Percentiles rank a stretch among this genome's conserved stretches.
Evolutionary conservation across 306 rosid species (phyloP).

Genomic region (Malus orientalis): DNA sequence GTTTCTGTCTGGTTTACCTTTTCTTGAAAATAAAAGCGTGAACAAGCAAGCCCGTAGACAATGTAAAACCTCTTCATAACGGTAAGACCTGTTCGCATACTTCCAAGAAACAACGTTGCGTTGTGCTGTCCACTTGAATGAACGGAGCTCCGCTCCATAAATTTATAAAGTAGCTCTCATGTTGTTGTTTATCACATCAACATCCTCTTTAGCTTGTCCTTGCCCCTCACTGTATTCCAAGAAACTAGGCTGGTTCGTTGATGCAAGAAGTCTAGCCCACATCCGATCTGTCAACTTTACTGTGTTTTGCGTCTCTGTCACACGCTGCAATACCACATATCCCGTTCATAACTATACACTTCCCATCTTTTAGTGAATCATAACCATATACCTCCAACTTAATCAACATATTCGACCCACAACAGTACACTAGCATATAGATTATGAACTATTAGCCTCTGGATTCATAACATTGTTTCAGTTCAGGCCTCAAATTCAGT

Average conservation of each 20-base stretch:
- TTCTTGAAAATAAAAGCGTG: background rate
- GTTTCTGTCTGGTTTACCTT: background rate
- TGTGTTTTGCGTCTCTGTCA: conserved; percentile 63
- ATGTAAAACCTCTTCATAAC: background rate
- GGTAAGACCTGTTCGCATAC: background rate
- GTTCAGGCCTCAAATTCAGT: background rate
- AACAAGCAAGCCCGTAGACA: background rate
- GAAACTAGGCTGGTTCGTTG: conserved; percentile 91
- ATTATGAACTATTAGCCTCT: background rate
- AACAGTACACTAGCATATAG: background rate
- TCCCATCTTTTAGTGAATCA: background rate
- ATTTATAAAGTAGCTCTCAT: conserved; percentile 19
- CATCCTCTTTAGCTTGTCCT: conserved; percentile 18
- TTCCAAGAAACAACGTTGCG: background rate
- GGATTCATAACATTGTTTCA: background rate
- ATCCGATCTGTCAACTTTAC: conserved; percentile 63
- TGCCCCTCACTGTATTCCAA: conserved; percentile 20
- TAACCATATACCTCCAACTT: background rate
- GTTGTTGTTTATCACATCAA: conserved; percentile 22
- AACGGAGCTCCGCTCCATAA: background rate
- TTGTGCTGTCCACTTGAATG: background rate
- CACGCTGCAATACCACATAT: conserved; percentile 52
- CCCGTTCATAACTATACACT: background rate
- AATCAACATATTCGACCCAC: background rate
- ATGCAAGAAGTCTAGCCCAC: conserved; percentile 97